phyloP scores from a whole-genome alignment of 345 rosid genomes.

The Boechera divaricarpa region DNA sequence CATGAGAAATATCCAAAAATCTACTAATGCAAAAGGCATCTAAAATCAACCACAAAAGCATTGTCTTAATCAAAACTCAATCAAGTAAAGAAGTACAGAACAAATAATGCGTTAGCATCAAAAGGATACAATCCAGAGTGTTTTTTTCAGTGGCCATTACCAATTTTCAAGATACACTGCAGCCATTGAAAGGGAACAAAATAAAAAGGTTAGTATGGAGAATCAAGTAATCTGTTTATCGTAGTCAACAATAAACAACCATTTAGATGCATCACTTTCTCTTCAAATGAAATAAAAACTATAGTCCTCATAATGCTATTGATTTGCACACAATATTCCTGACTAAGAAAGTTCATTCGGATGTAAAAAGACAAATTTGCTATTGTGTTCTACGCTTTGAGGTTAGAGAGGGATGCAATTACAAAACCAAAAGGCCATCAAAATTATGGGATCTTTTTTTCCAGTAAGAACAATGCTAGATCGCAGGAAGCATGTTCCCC shows the following conservation, averaged over 20 bases:
- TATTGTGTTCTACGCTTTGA: neutral
- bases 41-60: neutral
- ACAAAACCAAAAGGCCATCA: slow-evolving; percentile 2
- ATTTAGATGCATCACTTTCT: neutral
- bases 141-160: slow-evolving; percentile 31
- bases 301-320: neutral
- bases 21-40: neutral
- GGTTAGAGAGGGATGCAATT: neutral
- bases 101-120: neutral
- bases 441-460: neutral
- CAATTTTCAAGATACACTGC: slow-evolving; percentile 31
- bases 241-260: slow-evolving; percentile 18
- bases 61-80: neutral
- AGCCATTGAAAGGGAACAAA: slow-evolving; percentile 10
- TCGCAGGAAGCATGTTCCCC: neutral
- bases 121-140: slow-evolving; percentile 37
- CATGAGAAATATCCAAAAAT: neutral
- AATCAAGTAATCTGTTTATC: neutral
- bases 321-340: neutral
- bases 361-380: neutral
- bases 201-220: slow-evolving; percentile 9
- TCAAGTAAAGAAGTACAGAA: neutral
- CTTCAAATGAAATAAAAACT: neutral
- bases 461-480: neutral
- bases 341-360: neutral